Evolutionary conservation across 345 rosid genomes (phyloP).

Genomic region (Sonneratia alba): DNA sequence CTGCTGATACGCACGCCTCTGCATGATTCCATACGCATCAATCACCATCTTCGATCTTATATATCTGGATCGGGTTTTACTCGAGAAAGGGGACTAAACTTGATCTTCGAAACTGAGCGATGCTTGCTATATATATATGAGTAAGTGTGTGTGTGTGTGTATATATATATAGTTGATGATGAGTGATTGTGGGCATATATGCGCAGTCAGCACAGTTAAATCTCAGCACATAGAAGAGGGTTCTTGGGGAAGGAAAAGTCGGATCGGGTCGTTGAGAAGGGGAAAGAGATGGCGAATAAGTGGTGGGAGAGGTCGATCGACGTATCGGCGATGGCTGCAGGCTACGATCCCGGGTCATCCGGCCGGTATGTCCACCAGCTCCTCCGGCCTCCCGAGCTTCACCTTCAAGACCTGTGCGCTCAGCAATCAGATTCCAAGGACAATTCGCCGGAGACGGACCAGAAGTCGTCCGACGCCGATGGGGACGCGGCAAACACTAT

Average conservation of each 20-base stretch:
- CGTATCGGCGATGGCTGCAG: constrained; percentile 9
- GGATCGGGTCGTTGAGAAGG: background rate
- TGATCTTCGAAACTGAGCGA: background rate
- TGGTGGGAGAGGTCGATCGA: constrained; percentile 7
- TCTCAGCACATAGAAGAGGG: background rate
- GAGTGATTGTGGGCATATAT: too few species aligned
- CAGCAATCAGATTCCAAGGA: constrained; percentile 4
- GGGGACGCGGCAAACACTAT: background rate
- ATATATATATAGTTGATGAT: too few species aligned
- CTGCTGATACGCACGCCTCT: too few species aligned
- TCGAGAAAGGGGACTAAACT: background rate
- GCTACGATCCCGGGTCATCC: constrained; percentile 7
- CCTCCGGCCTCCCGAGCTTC: constrained; percentile 9
- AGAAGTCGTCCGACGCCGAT: constrained; percentile 4
- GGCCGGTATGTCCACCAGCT: constrained; percentile 12
- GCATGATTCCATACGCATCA: too few species aligned
- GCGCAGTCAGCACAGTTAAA: too few species aligned
- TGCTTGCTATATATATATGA: too few species aligned
- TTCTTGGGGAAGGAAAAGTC: background rate
- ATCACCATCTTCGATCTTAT: background rate
- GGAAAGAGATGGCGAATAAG: background rate
- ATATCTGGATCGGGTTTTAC: background rate
- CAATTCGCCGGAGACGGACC: background rate
- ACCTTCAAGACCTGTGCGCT: constrained; percentile 2
- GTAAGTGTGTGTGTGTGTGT: too few species aligned